A percentile compares a stretch with the other conserved stretches of the same genome.
Conservation (phyloP, 2,329 filamentous ascomycete genomes). For the Plenodomus tracheiphilus region DNA sequence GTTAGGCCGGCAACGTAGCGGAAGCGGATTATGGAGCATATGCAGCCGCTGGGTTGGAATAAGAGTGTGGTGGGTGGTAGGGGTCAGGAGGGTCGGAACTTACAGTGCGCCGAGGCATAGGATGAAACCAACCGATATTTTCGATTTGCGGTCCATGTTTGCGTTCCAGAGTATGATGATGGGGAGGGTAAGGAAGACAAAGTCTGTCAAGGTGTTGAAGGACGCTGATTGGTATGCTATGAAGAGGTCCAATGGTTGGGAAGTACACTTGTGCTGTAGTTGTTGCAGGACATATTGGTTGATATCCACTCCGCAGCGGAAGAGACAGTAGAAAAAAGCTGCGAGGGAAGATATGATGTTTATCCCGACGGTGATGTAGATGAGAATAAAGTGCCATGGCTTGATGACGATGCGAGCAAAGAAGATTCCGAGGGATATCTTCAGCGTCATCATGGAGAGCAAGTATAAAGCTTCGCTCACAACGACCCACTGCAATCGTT, state of each 20-base stretch:
- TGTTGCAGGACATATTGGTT: constrained; percentile 37
- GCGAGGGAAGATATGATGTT: constrained; percentile 37
- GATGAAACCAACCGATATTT: constrained; percentile 57
- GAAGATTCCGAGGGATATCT: constrained; percentile 52
- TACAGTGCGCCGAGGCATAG: constrained; percentile 52
- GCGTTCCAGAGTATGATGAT: constrained; percentile 59
- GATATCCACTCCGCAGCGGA: constrained; percentile 52
- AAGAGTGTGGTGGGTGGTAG: not conserved
- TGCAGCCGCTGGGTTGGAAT: constrained; percentile 51
- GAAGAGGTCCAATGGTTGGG: constrained; percentile 53
- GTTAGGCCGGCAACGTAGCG: constrained; percentile 49
- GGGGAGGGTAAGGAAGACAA: constrained; percentile 35
- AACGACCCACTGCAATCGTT: constrained; percentile 34
- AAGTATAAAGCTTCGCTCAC: constrained; percentile 46
- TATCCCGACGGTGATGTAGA: constrained; percentile 44
- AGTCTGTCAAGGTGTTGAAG: constrained; percentile 37
- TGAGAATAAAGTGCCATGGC: constrained; percentile 44
- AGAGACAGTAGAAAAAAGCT: constrained; percentile 56
- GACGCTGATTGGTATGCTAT: constrained; percentile 51
- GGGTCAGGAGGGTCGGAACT: constrained; percentile 2
- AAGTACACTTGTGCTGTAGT: constrained; percentile 45
- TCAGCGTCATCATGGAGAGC: constrained; percentile 47
- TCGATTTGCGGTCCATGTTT: constrained; percentile 58
- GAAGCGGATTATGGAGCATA: constrained; percentile 58
- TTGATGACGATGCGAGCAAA: constrained; percentile 50